Evolutionary conservation across 768 basidiomycete genomes (phyloP).

Genomic region (Jaapia argillacea): DNA sequence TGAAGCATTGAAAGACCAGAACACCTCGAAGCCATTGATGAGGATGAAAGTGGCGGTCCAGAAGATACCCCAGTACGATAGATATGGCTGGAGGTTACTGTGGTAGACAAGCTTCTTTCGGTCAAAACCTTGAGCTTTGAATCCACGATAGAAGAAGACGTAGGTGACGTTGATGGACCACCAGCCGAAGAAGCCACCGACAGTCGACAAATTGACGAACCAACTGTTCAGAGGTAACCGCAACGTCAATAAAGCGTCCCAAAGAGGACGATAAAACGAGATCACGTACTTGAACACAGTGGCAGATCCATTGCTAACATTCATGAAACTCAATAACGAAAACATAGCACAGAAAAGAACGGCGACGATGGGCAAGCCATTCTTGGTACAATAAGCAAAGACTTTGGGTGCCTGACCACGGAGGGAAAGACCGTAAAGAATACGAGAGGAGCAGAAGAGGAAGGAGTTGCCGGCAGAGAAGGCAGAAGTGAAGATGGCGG

Average conservation of each 20-base stretch:
- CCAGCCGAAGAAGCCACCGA: slow-evolving; percentile 65
- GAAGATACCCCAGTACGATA: slow-evolving; percentile 61
- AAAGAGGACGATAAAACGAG: background rate
- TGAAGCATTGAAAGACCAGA: slow-evolving; percentile 50
- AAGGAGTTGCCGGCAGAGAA: slow-evolving; percentile 66
- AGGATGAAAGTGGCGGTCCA: slow-evolving; percentile 55
- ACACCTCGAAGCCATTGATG: slow-evolving; percentile 46
- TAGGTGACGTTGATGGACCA: slow-evolving; percentile 62
- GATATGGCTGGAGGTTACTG: slow-evolving; percentile 52
- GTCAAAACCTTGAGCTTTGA: slow-evolving; percentile 55
- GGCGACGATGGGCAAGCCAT: slow-evolving; percentile 39
- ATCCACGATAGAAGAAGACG: slow-evolving; percentile 56
- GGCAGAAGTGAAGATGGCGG: slow-evolving; percentile 56
- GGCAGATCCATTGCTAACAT: slow-evolving; percentile 39
- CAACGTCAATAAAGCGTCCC: background rate
- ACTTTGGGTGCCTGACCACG: slow-evolving; percentile 29
- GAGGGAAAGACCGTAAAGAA: slow-evolving; percentile 26
- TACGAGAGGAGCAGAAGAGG: slow-evolving; percentile 42
- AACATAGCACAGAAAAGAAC: slow-evolving; percentile 26
- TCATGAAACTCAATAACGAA: slow-evolving; percentile 53
- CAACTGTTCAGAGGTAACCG: too few species aligned
- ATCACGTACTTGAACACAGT: slow-evolving; percentile 44
- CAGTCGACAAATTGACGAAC: slow-evolving; percentile 61
- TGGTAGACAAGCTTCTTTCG: slow-evolving; percentile 53
- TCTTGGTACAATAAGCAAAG: slow-evolving; percentile 35